These are phyloP conservation scores for Earliella scabrosa DNA, from an alignment of 1,284 basidiomycete species.

Conservation along the genomic window DNA sequence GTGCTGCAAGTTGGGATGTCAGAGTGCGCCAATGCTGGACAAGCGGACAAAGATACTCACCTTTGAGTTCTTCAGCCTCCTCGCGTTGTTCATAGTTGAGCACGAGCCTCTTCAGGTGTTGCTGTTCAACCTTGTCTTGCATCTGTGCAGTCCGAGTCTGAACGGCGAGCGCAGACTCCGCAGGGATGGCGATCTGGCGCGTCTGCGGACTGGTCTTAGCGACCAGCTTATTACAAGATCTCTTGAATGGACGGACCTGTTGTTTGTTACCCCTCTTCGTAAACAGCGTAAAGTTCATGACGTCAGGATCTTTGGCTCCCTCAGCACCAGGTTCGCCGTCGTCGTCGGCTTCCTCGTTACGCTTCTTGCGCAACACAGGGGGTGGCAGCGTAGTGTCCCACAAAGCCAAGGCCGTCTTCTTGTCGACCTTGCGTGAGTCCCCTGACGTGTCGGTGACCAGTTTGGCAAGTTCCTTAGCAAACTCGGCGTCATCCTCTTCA, in stretches of 20 bases:
- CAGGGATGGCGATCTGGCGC: constrained; percentile 85
- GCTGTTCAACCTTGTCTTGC: constrained; percentile 93
- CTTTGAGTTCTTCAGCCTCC: constrained; percentile 80
- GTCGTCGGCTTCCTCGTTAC: constrained; percentile 56
- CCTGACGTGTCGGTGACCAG: constrained; percentile 89
- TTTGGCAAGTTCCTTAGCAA: constrained; percentile 94
- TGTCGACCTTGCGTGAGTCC: constrained; percentile 83
- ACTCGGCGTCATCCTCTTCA: constrained; percentile 91
- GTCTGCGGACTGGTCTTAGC: constrained; percentile 49
- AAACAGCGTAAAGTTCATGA: constrained; percentile 94
- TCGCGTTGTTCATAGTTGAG: constrained; percentile 86
- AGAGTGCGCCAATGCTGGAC: too few species aligned
- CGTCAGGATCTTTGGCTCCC: constrained; percentile 37
- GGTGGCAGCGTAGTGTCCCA: constrained; percentile 87
- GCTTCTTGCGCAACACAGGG: constrained; percentile 64
- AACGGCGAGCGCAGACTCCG: constrained; percentile 84
- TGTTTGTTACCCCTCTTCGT: constrained; percentile 95
- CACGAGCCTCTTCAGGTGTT: constrained; percentile 93
- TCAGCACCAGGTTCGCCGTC: constrained; percentile 40
- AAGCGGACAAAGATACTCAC: too few species aligned
- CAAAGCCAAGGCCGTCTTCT: constrained; percentile 79
- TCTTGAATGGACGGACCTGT: constrained; percentile 57
- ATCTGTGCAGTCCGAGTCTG: constrained; percentile 90
- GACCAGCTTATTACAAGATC: background rate
- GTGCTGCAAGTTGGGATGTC: constrained; percentile 43